Evolutionary conservation across 805 yeast genomes (phyloP), one percentile per base, ranked within the genome.

Genomic region (Suhomyces kilbournensis): DNA sequence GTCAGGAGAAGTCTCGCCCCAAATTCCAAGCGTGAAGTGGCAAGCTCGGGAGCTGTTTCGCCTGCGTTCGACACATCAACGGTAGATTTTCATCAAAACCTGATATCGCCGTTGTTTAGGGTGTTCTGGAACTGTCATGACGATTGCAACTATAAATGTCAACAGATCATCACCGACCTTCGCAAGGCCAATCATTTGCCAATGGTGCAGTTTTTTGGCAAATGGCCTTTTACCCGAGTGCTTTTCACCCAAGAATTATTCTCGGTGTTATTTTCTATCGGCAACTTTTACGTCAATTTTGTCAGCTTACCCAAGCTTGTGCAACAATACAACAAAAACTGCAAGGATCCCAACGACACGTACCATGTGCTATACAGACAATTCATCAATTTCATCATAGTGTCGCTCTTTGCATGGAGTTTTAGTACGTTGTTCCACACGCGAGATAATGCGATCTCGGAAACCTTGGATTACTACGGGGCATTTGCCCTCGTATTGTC

Each of bases 161-260:
- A 65, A 53, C 78, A 72, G 54, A 52, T 62, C 8, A 58, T 74
- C 26, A 67, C 75, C 4, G 54, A 59, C 20, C 49, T 51, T 25
- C 54, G 76, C 15, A 44, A 51, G 22, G 43, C 32, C 5, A 22
- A 46, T 0, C 66, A 64, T 2, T 54, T 59, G 7, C 63, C 63
- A 4, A 59, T 68, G 57, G 77, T 73, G n/a, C 75, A 75, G 53
- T 75, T 73, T 54, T 61, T 63, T 47, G 79, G 79, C 4, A 75
- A 75, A 55, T 75, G 79, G 79, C 78, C 78, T 4, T 75, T 75
- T 49, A 51, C 47, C 5, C 58, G 78, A 28, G 59, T 74, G 1
- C 60, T 67, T 30, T 78, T 77, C 1, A 59, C 69, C 20, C 71
- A 73, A 23, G 79, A 75, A 52, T 28, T 72, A 25, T 64, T 66